Percentiles rank a stretch among this genome's conserved stretches.
These are phyloP conservation scores for Colletotrichum kahawae DNA, from an alignment of 2,329 filamentous ascomycete species.

Conservation along the genomic window DNA sequence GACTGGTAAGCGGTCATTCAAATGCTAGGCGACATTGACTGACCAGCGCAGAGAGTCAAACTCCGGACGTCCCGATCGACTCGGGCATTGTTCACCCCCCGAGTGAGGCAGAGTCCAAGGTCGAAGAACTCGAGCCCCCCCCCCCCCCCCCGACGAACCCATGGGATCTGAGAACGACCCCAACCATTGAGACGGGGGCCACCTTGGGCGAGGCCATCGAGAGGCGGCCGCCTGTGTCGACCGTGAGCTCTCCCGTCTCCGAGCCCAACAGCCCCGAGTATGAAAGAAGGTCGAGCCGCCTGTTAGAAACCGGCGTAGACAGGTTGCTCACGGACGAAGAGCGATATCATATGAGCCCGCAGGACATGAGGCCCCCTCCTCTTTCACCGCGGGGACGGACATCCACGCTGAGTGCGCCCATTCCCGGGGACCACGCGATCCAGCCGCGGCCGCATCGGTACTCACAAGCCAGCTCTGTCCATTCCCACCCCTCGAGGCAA, in stretches of 20 bases:
- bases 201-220: neutral
- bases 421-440: slow-evolving; percentile 2
- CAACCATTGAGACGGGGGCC: neutral
- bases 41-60: neutral
- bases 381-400: neutral
- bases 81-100: neutral
- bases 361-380: neutral
- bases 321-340: slow-evolving; percentile 4
- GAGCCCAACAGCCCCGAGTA: slow-evolving; percentile 1
- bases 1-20: neutral
- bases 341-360: slow-evolving; percentile 16
- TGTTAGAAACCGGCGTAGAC: neutral
- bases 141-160: slow-evolving; percentile 16
- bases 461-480: slow-evolving; percentile 15
- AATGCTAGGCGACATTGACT: neutral
- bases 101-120: neutral
- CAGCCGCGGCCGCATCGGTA: neutral
- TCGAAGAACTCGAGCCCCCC: slow-evolving; percentile 17
- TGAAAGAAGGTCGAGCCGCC: neutral
- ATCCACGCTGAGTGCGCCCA: neutral
- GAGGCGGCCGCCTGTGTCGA: slow-evolving; percentile 11
- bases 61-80: neutral
- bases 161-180: slow-evolving; percentile 11
- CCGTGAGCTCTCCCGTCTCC: slow-evolving; percentile 9
- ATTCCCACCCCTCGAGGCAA: slow-evolving; percentile 29